Conservation (phyloP, 495 filamentous ascomycete genomes). For the Hyaloscypha finlandica region DNA sequence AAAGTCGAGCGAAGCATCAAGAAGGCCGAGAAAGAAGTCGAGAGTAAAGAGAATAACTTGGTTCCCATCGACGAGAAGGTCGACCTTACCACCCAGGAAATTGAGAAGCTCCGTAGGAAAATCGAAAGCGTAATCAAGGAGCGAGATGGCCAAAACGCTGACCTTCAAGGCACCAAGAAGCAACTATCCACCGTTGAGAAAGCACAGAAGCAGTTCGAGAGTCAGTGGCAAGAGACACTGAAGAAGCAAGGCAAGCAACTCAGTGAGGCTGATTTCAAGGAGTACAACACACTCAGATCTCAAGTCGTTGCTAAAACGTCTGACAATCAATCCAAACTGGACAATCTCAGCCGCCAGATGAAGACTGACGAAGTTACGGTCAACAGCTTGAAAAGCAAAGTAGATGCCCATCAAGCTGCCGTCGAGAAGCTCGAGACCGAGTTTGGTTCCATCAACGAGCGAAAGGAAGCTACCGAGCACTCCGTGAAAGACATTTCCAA, state of each 20-base stretch:
- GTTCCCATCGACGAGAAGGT: constrained; percentile 94
- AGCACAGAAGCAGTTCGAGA: constrained; percentile 85
- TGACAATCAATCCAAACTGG: constrained; percentile 77
- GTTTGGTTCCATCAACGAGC: constrained; percentile 65
- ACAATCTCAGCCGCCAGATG: constrained; percentile 78
- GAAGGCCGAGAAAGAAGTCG: constrained; percentile 83
- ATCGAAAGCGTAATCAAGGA: constrained; percentile 75
- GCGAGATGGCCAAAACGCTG: constrained; percentile 64
- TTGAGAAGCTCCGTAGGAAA: constrained; percentile 63
- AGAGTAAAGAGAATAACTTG: constrained; percentile 79
- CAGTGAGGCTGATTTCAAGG: constrained; percentile 82
- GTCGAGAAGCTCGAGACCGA: constrained; percentile 74
- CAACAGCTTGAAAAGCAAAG: constrained; percentile 81
- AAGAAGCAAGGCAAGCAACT: constrained; percentile 85
- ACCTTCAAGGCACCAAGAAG: constrained; percentile 72
- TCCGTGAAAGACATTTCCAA: constrained; percentile 65
- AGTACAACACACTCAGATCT: constrained; percentile 83
- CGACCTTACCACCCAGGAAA: constrained; percentile 70
- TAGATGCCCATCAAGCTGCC: constrained; percentile 74
- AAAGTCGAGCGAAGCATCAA: constrained; percentile 84
- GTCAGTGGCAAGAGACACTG: constrained; percentile 77
- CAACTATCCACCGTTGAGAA: constrained; percentile 84
- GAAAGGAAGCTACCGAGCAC: constrained; percentile 58
- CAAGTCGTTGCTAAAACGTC: constrained; percentile 86
- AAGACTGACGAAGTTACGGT: constrained; percentile 89